These are phyloP conservation scores for Raphanus hybrid DNA, from an alignment of 441 rosid genomes.

Conservation along the genomic window DNA sequence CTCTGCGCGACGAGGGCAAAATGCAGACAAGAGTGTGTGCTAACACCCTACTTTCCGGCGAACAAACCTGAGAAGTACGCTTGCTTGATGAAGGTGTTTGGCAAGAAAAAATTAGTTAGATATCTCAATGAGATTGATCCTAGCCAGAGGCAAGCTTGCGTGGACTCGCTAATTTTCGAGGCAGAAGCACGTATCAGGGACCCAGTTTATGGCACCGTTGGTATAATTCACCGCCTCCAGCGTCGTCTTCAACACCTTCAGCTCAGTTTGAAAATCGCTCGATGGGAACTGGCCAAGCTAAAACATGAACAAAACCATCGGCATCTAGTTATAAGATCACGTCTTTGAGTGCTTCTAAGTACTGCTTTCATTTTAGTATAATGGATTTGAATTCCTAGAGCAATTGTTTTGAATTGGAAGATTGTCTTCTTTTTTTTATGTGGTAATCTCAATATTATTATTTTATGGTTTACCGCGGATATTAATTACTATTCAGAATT, in stretches of 20 bases:
- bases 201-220: neutral
- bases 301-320: neutral
- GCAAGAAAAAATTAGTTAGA: neutral
- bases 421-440: too few relatives aligned
- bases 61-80: conserved; percentile 5
- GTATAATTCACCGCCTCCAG: neutral
- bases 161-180: neutral
- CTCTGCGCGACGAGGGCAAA: neutral
- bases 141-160: conserved; percentile 7
- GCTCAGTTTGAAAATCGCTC: neutral
- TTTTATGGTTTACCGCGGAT: too few relatives aligned
- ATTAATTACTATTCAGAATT: too few relatives aligned
- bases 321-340: neutral
- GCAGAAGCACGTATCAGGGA: neutral
- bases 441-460: too few relatives aligned
- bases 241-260: neutral
- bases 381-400: too few relatives aligned
- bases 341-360: neutral
- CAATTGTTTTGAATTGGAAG: too few relatives aligned
- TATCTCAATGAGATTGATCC: neutral
- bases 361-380: neutral
- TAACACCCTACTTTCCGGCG: neutral
- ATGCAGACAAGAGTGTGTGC: neutral
- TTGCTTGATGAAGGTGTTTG: neutral
- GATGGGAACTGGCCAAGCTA: neutral